Conservation (phyloP, 306 rosid species). For the Sesbania bispinosa region DNA sequence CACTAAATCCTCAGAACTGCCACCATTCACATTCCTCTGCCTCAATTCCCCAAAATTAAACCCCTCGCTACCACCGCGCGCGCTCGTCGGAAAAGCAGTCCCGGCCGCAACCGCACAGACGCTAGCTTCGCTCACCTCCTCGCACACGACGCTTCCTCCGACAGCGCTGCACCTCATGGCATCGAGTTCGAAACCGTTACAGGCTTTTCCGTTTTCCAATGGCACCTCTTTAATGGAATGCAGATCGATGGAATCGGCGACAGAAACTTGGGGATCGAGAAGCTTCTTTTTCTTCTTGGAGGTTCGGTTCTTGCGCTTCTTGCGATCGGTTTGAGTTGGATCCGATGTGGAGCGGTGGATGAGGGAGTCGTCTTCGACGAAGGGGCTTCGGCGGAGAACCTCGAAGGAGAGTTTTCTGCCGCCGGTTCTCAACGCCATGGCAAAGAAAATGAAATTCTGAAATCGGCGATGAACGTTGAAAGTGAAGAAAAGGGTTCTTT, state of each 20-base stretch:
- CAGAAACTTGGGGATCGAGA: slow-evolving; percentile 40
- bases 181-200: slow-evolving; percentile 45
- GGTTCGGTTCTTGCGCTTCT: slow-evolving; percentile 51
- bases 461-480: background rate
- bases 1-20: slow-evolving; percentile 35
- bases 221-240: background rate
- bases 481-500: background rate
- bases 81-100: slow-evolving; percentile 33
- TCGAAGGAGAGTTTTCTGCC: slow-evolving; percentile 66
- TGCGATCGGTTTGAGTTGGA: slow-evolving; percentile 29
- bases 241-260: slow-evolving; percentile 26
- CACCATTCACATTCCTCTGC: slow-evolving; percentile 66
- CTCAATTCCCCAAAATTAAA: slow-evolving; percentile 62
- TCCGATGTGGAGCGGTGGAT: slow-evolving; percentile 31
- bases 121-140: slow-evolving; percentile 39
- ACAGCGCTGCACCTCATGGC: slow-evolving; percentile 14
- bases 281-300: slow-evolving; percentile 48
- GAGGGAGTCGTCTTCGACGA: slow-evolving; percentile 32
- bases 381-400: slow-evolving; percentile 46
- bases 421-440: slow-evolving; percentile 66
- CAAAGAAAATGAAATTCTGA: background rate
- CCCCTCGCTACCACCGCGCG: slow-evolving; percentile 46
- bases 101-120: slow-evolving; percentile 33
- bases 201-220: background rate
- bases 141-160: slow-evolving; percentile 37